phyloP scores from a whole-genome alignment of 331 rosid genomes.

The Stylosanthes scabra region DNA sequence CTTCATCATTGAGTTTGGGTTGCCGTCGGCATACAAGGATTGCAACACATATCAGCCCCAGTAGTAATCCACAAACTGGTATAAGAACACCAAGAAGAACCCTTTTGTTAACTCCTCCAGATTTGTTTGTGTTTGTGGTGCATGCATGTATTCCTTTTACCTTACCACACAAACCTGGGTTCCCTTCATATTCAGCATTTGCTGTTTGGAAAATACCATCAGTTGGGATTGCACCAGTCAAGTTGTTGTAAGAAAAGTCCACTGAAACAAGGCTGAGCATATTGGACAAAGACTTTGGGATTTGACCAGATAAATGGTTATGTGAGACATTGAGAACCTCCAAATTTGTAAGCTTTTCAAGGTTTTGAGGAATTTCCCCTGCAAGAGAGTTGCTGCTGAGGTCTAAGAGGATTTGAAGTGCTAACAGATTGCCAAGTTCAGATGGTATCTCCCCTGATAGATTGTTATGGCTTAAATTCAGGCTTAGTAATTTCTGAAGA shows the following conservation, averaged over 20 bases:
- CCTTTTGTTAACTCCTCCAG: constrained; percentile 43
- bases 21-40: constrained; percentile 22
- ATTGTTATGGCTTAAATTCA: constrained; percentile 65
- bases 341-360: constrained; percentile 50
- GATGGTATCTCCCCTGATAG: constrained; percentile 60
- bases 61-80: constrained; percentile 51
- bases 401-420: constrained; percentile 52
- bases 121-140: not conserved
- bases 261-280: constrained; percentile 56
- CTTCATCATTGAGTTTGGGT: constrained; percentile 39
- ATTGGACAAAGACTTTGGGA: constrained; percentile 43
- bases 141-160: constrained; percentile 53
- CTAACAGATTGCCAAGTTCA: constrained; percentile 63
- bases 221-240: constrained; percentile 64
- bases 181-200: constrained; percentile 53
- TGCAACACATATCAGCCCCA: constrained; percentile 34
- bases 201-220: constrained; percentile 44
- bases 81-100: constrained; percentile 55
- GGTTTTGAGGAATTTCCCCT: constrained; percentile 63
- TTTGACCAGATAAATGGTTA: constrained; percentile 66
- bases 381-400: constrained; percentile 71
- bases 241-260: constrained; percentile 73
- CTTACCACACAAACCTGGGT: constrained; percentile 66
- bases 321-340: constrained; percentile 65
- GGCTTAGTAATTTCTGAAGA: constrained; percentile 37